phyloP scores from a whole-genome alignment of 768 basidiomycete genomes.

The Russula earlei region DNA sequence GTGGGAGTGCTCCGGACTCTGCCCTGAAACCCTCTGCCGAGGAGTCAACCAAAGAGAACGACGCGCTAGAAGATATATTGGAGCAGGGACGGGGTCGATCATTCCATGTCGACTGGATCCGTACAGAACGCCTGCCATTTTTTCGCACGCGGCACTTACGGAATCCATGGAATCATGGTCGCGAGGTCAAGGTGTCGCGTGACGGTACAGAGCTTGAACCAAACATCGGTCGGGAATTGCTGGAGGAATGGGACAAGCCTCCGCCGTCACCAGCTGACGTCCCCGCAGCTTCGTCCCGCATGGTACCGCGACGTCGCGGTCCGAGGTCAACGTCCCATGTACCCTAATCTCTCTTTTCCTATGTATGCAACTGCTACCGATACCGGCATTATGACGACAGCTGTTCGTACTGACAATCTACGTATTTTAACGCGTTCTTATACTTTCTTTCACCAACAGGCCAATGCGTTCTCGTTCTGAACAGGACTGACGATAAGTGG shows the following conservation, averaged over 20 bases:
- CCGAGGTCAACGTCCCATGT: conserved; percentile 2
- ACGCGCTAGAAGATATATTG: conserved; percentile 15
- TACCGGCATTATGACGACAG: no score
- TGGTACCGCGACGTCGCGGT: not conserved
- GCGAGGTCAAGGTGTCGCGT: conserved; percentile 71
- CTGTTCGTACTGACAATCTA: no score
- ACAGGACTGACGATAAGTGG: no score
- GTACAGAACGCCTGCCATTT: conserved; percentile 64
- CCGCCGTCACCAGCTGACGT: conserved; percentile 16
- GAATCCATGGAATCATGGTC: conserved; percentile 89
- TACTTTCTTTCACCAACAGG: no score
- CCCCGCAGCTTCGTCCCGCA: conserved; percentile 8
- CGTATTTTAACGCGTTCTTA: no score
- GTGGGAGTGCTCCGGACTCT: not conserved
- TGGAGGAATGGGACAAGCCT: conserved; percentile 58
- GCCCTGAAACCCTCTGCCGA: not conserved
- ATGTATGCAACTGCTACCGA: not conserved
- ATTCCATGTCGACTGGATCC: conserved; percentile 80
- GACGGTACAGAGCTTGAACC: conserved; percentile 94
- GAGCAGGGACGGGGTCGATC: conserved; percentile 56
- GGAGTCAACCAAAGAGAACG: conserved; percentile 24
- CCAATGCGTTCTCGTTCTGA: no score
- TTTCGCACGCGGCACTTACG: conserved; percentile 65
- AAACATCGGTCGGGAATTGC: conserved; percentile 48
- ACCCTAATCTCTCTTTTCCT: not conserved